Conservation (phyloP, 306 rosid genomes). For the Fragaria vesca region DNA sequence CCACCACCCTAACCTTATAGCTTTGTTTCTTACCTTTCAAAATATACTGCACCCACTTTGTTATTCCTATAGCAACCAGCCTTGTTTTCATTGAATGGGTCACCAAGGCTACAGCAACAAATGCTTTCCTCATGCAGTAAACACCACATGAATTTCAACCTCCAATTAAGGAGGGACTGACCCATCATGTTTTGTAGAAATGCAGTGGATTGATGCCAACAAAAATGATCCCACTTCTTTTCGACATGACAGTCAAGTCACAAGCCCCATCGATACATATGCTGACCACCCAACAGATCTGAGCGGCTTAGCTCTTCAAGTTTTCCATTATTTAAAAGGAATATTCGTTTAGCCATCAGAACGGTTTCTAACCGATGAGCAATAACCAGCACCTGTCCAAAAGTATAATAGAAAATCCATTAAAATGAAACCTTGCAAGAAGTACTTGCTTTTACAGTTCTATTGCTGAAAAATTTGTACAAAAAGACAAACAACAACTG, state of each 20-base stretch:
- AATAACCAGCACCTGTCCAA: conserved; percentile 73
- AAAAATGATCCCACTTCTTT: background rate
- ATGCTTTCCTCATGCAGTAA: too few relatives aligned
- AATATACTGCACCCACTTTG: too few relatives aligned
- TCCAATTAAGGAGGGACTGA: too few relatives aligned
- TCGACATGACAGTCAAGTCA: conserved; percentile 28
- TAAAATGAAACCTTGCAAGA: background rate
- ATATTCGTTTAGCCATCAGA: conserved; percentile 80
- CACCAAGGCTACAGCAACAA: too few relatives aligned
- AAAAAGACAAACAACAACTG: background rate
- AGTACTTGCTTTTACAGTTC: background rate
- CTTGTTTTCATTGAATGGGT: too few relatives aligned
- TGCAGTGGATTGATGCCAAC: background rate
- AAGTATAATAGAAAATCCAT: background rate
- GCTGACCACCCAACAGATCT: conserved; percentile 34
- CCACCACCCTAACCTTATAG: too few relatives aligned
- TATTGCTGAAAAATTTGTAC: background rate
- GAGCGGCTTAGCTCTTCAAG: conserved; percentile 65
- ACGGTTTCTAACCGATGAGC: conserved; percentile 87
- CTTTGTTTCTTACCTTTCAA: too few relatives aligned
- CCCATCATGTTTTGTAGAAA: background rate
- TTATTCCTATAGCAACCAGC: too few relatives aligned
- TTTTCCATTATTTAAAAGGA: conserved; percentile 61
- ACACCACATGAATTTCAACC: too few relatives aligned
- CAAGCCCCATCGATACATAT: conserved; percentile 37